A percentile compares a stretch with the other conserved stretches of the same genome.
phyloP scores from a whole-genome alignment of 2,329 filamentous ascomycete genomes.

The Aspergillus sp. region DNA sequence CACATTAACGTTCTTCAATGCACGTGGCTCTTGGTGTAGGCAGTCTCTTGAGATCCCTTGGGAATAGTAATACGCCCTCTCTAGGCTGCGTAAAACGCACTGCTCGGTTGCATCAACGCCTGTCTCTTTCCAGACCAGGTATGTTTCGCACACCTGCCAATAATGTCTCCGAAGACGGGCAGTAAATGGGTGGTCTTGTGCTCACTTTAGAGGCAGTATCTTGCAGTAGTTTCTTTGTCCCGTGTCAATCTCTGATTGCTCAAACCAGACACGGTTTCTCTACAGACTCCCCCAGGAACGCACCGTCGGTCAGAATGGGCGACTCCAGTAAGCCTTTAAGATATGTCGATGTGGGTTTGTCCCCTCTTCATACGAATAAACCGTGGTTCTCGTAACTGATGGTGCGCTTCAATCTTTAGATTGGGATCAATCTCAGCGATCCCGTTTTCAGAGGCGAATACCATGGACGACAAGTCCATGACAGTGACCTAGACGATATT shows the following conservation, averaged over 20 bases:
- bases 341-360: constrained; percentile 48
- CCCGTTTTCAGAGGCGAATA: constrained; percentile 84
- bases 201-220: constrained; percentile 10
- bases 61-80: constrained; percentile 13
- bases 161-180: too few species aligned
- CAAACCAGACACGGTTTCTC: constrained; percentile 11
- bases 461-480: constrained; percentile 67
- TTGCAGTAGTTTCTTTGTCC: constrained; percentile 3
- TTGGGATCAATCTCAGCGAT: constrained; percentile 95
- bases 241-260: constrained; percentile 1
- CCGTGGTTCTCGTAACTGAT: constrained; percentile 12
- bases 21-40: constrained; percentile 7
- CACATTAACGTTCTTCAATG: constrained; percentile 17
- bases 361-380: neutral
- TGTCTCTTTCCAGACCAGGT: constrained; percentile 5
- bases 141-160: constrained; percentile 3
- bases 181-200: neutral
- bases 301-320: constrained; percentile 30
- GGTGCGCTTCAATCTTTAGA: constrained; percentile 41
- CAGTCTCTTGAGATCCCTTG: constrained; percentile 13
- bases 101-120: neutral
- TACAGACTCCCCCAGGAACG: constrained; percentile 6
- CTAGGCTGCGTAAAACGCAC: constrained; percentile 6
- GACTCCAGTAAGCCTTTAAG: constrained; percentile 35
- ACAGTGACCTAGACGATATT: constrained; percentile 58